Base-by-base conservation (phyloP, 2,329 filamentous ascomycete genomes). In the Atkinsonella texensis region DNA sequence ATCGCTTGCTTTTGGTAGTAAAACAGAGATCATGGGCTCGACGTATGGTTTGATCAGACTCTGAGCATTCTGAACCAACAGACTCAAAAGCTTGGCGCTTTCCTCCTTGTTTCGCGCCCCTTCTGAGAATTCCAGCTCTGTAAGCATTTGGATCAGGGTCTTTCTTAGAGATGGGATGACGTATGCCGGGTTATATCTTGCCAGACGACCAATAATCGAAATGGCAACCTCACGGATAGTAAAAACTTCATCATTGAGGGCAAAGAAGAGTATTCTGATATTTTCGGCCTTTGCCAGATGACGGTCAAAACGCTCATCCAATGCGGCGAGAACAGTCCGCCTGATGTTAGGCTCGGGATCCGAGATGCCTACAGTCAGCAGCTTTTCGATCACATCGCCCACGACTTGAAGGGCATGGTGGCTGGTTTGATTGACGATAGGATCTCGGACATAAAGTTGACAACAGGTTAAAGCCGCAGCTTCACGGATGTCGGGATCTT, bases 251-350 rank as follows among this genome's bases (percentile, higher is more conserved):
- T 99, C 93, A 58, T 98, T 96, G 15, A 98, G 77, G 0, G 93
- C 91, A 54, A 97, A 84, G 68, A 99, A 97, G 0, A 98, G 72
- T 13, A 90, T 95, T 18, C 94, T 83, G 46, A 98, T 94, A 62
- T 98, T 98, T 66, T 98, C 91, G 1, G 94, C 90, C 66, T 96
- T 95, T 42, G 89, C 89, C n/a, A 99, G 76, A 65, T 98, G 93
- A 46, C 89, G 84, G 64, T 98, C 93, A 62, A 99, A 99, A 49
- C 93, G 87, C 57, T 87, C 83, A 65, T 97, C 93, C 10, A 99
- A 76, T 17, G 93, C 93, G 48, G 84, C 82, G 20, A 98, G 76
- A 3, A 98, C 91, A 0, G 89, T 95, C 60, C 83, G 79, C 53
- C 93, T 83, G 56, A 98, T 99, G 58, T 86, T 86, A 13, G 89